Conservation (phyloP, 495 filamentous ascomycete genomes). For the Xylaria sp. region DNA sequence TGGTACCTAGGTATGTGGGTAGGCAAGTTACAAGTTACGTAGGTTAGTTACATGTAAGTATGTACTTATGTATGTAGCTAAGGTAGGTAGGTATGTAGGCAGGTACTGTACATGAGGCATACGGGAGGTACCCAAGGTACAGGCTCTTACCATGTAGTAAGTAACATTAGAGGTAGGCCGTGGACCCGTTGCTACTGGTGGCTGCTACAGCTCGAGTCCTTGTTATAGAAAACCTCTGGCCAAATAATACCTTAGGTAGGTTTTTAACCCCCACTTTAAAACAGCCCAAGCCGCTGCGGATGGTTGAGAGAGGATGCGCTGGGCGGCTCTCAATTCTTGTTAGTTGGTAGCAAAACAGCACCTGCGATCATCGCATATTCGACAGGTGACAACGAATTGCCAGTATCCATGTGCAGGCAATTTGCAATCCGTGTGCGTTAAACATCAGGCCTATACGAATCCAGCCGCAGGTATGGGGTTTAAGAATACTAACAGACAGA, state of each 20-base stretch:
- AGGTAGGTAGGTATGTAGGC: neutral
- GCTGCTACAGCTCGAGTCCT: too few relatives aligned
- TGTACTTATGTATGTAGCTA: too few relatives aligned
- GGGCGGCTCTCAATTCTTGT: conserved; percentile 5
- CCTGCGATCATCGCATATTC: neutral
- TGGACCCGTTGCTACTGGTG: too few relatives aligned
- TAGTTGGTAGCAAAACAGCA: neutral
- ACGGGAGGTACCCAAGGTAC: too few relatives aligned
- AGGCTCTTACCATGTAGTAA: too few relatives aligned
- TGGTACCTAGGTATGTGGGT: too few relatives aligned
- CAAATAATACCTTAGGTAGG: too few relatives aligned
- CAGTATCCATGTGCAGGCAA: neutral
- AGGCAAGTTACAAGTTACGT: too few relatives aligned
- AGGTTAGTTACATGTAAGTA: too few relatives aligned
- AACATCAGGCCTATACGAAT: neutral
- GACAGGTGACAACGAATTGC: neutral
- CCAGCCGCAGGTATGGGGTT: neutral
- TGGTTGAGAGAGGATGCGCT: neutral
- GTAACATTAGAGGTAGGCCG: too few relatives aligned
- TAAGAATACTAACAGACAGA: neutral
- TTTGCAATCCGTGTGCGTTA: neutral
- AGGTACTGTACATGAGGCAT: neutral
- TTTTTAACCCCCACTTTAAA: neutral
- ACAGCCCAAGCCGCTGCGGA: neutral
- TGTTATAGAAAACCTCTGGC: too few relatives aligned